Conservation (phyloP, 495 filamentous ascomycete genomes). For the Paragyromitra xinjiangensis region DNA sequence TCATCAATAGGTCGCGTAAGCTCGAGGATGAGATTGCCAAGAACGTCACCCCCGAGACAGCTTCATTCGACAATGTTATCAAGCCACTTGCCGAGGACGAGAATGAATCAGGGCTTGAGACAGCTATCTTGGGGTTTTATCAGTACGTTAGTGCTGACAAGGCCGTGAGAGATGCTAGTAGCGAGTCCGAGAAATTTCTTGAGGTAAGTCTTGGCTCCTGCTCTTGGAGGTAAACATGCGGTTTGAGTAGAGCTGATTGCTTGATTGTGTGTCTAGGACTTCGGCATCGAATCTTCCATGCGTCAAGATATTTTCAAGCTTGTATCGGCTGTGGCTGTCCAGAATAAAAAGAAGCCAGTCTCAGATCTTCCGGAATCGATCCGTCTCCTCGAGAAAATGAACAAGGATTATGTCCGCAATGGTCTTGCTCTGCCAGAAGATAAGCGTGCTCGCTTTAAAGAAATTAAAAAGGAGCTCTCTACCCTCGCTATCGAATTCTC, state of each 20-base stretch:
- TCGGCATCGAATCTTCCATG: slow-evolving; percentile 68
- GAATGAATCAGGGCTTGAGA: slow-evolving; percentile 68
- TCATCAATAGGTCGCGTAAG: slow-evolving; percentile 73
- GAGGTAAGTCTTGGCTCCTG: slow-evolving; percentile 56
- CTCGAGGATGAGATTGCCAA: slow-evolving; percentile 79
- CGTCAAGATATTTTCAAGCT: slow-evolving; percentile 69
- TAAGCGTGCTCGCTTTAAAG: slow-evolving; percentile 69
- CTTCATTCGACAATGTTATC: slow-evolving; percentile 73
- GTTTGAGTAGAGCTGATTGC: background rate
- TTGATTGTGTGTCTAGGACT: slow-evolving; percentile 58
- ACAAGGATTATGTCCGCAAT: slow-evolving; percentile 67
- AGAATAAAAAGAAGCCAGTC: slow-evolving; percentile 61
- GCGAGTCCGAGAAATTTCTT: slow-evolving; percentile 69
- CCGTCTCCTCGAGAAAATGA: slow-evolving; percentile 67
- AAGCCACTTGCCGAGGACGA: slow-evolving; percentile 74
- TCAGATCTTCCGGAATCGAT: slow-evolving; percentile 63
- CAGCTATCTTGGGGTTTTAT: slow-evolving; percentile 69
- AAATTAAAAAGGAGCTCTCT: slow-evolving; percentile 70
- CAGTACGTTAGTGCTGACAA: slow-evolving; percentile 78
- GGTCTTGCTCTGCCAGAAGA: slow-evolving; percentile 67
- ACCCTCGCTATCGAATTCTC: slow-evolving; percentile 67
- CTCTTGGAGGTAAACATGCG: background rate
- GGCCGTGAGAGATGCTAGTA: slow-evolving; percentile 71
- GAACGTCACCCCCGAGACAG: slow-evolving; percentile 70
- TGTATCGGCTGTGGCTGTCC: slow-evolving; percentile 65